phyloP scores from a whole-genome alignment of 345 rosid species.

The Viola odorata region DNA sequence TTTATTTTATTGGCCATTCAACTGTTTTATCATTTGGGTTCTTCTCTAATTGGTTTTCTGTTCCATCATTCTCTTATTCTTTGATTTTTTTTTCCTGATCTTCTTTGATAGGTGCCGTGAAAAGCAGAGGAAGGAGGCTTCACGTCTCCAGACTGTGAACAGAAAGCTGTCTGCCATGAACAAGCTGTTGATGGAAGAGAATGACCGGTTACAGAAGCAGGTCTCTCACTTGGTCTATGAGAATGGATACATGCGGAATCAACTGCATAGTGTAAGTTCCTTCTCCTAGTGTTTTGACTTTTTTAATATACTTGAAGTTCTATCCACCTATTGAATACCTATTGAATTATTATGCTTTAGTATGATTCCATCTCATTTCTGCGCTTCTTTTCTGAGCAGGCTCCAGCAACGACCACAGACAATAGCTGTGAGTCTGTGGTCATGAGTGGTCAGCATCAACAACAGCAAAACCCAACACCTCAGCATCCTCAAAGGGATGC shows the following conservation, averaged over 20 bases:
- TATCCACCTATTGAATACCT: too few relatives aligned
- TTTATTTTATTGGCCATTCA: neutral
- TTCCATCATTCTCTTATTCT: neutral
- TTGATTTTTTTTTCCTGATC: neutral
- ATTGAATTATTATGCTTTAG: too few relatives aligned
- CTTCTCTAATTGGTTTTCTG: neutral
- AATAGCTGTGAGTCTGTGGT: conserved; percentile 99
- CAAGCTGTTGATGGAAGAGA: conserved; percentile 97
- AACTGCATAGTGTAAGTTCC: conserved; percentile 54
- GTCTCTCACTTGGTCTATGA: conserved; percentile 91
- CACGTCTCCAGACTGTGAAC: conserved; percentile 85
- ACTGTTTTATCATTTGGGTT: neutral
- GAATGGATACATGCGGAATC: conserved; percentile 82
- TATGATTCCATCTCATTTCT: too few relatives aligned
- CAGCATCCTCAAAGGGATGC: conserved; percentile 94
- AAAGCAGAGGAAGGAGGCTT: conserved; percentile 95
- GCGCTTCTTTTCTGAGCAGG: conserved; percentile 31
- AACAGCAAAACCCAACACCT: conserved; percentile 91
- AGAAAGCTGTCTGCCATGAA: conserved; percentile 89
- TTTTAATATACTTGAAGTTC: too few relatives aligned
- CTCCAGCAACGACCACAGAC: conserved; percentile 94
- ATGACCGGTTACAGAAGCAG: conserved; percentile 96
- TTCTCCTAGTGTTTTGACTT: neutral
- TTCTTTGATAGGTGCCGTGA: conserved; percentile 61
- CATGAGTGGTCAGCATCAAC: conserved; percentile 94